These are phyloP conservation scores for Sedum album DNA, from an alignment of 164 flowering plant genomes.

Conservation along the genomic window DNA sequence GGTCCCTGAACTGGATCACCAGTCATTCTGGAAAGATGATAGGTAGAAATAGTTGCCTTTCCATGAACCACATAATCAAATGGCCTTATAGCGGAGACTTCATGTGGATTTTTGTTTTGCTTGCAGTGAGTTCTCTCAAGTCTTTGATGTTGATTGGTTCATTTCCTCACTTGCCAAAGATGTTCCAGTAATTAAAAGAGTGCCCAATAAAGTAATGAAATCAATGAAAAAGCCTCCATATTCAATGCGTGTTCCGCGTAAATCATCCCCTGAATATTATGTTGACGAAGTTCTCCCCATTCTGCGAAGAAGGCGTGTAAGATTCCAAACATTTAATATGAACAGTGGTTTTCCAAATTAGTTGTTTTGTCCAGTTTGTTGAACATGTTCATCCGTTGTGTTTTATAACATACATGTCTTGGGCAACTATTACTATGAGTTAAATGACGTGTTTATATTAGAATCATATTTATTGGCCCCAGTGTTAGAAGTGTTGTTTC, in stretches of 20 bases:
- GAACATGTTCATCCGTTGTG: background rate
- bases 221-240: conserved; percentile 95
- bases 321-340: conserved; percentile 5
- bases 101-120: conserved; percentile 8
- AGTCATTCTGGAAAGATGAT: conserved; percentile 95
- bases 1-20: conserved; percentile 89
- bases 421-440: background rate
- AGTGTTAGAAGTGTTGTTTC: background rate
- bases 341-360: too few relatives aligned
- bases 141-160: conserved; percentile 93
- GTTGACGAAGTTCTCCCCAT: conserved; percentile 90
- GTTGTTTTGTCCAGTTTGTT: background rate
- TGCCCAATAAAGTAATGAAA: conserved; percentile 83
- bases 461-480: background rate
- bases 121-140: conserved; percentile 80
- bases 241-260: conserved; percentile 96
- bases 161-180: conserved; percentile 84
- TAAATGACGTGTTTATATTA: too few relatives aligned
- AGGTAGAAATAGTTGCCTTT: conserved; percentile 40
- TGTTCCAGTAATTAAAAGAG: conserved; percentile 65
- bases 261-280: conserved; percentile 81
- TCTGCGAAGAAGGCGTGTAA: conserved; percentile 82
- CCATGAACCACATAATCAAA: background rate
- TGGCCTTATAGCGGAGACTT: conserved; percentile 5
- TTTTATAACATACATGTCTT: too few relatives aligned